A percentile compares a stretch with the other conserved stretches of the same genome.
phyloP scores from a whole-genome alignment of 140 eudicot species.

The Ambrosia hybrid region DNA sequence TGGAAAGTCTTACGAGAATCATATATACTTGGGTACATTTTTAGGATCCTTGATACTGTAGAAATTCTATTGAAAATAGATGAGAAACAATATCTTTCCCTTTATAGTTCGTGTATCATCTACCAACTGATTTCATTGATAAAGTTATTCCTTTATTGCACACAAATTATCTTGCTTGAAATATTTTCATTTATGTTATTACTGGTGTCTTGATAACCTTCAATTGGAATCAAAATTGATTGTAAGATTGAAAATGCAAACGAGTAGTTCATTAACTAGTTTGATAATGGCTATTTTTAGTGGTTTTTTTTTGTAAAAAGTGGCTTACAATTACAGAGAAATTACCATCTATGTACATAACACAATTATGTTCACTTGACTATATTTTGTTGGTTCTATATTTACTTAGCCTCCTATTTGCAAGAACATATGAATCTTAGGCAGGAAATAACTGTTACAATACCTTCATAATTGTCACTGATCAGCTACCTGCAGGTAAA shows the following conservation, averaged over 20 bases:
- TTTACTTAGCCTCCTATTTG: conserved; percentile 15
- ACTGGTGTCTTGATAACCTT: not conserved
- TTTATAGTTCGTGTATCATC: not conserved
- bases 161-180: not conserved
- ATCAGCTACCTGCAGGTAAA: conserved; percentile 63
- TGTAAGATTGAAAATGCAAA: not conserved
- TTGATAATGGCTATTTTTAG: conserved; percentile 7
- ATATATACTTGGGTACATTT: conserved; percentile 4
- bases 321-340: no score
- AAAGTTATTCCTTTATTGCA: not conserved
- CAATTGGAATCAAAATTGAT: not conserved
- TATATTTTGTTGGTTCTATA: not conserved
- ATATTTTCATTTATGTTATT: not conserved
- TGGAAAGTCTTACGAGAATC: not conserved
- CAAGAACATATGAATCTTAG: not conserved
- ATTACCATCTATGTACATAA: not conserved
- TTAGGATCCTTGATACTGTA: not conserved
- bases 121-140: not conserved
- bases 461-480: conserved; percentile 14
- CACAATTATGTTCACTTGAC: not conserved
- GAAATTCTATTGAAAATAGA: no score
- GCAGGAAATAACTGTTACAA: conserved; percentile 1
- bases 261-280: not conserved
- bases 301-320: not conserved
- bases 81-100: no score